phyloP scores from a whole-genome alignment of 148 eudicot species.

The Gaultheria prostrata region DNA sequence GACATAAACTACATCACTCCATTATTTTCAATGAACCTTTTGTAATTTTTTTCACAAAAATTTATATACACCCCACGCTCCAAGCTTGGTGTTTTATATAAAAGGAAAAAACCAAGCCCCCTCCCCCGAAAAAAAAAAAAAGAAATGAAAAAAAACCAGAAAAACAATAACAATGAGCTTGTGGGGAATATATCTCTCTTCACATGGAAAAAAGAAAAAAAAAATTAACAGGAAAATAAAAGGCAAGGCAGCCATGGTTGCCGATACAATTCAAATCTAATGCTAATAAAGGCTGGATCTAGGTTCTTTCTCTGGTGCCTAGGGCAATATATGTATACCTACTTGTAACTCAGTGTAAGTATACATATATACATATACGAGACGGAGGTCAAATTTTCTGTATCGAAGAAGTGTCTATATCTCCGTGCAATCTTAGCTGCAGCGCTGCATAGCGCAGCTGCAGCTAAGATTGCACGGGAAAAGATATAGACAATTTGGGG shows the following conservation, averaged over 20 bases:
- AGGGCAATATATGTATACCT: background rate
- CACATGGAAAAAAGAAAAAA: background rate
- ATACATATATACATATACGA: background rate
- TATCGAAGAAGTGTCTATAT: too few species aligned
- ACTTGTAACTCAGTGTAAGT: background rate
- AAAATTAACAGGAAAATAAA: background rate
- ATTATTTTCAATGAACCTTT: too few species aligned
- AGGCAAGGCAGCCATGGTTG: background rate
- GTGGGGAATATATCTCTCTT: background rate
- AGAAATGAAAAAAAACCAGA: background rate
- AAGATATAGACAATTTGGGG: too few species aligned
- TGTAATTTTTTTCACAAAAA: too few species aligned
- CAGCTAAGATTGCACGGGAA: too few species aligned
- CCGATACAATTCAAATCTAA: background rate
- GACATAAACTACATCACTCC: too few species aligned
- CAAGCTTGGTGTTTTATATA: conserved; percentile 27
- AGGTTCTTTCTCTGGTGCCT: too few species aligned
- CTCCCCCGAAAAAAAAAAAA: too few species aligned
- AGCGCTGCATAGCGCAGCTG: too few species aligned
- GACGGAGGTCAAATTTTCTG: too few species aligned
- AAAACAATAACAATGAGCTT: background rate
- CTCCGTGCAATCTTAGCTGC: too few species aligned
- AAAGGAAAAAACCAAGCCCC: conserved; percentile 25
- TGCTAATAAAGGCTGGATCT: background rate
- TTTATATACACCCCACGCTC: too few species aligned